Percentiles rank a stretch among this genome's conserved stretches.
phyloP scores from a whole-genome alignment of 768 basidiomycete species.

The Crassisporium funariophilum region DNA sequence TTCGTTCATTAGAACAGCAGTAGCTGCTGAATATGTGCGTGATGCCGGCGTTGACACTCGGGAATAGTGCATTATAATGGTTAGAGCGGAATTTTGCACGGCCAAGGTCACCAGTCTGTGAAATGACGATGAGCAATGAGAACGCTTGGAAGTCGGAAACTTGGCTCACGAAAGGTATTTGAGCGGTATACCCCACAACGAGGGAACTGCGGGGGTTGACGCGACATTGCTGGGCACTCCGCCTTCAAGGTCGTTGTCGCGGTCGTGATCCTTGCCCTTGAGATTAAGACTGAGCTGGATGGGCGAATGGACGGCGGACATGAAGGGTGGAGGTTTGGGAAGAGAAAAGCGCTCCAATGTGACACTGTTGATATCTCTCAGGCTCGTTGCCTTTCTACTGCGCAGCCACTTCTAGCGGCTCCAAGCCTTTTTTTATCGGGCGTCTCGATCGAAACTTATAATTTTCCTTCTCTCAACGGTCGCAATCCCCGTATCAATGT shows the following conservation, averaged over 20 bases:
- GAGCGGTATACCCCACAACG: constrained; percentile 68
- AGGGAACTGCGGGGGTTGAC: constrained; percentile 41
- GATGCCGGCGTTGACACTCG: constrained; percentile 78
- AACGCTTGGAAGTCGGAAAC: constrained; percentile 1
- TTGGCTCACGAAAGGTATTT: constrained; percentile 75
- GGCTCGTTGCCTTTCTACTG: constrained; percentile 7
- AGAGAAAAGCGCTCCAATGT: too few relatives aligned
- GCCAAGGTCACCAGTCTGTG: constrained; percentile 79
- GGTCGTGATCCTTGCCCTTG: constrained; percentile 33
- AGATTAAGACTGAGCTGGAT: constrained; percentile 27
- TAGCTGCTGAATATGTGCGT: constrained; percentile 86
- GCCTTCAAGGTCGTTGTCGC: constrained; percentile 47
- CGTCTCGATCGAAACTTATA: background rate
- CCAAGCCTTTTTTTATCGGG: constrained; percentile 4
- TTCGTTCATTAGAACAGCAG: constrained; percentile 93
- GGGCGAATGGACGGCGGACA: constrained; percentile 24
- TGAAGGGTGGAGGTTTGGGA: constrained; percentile 17
- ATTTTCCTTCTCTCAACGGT: background rate
- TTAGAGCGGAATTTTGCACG: constrained; percentile 87
- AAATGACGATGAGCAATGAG: constrained; percentile 6
- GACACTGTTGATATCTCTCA: background rate
- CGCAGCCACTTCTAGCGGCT: constrained; percentile 16
- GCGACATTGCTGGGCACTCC: constrained; percentile 30
- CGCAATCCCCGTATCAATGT: constrained; percentile 1
- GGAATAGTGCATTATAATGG: constrained; percentile 97